phyloP scores from a whole-genome alignment of 2,329 filamentous ascomycete genomes.

The Aspergillus novofumigatus region DNA sequence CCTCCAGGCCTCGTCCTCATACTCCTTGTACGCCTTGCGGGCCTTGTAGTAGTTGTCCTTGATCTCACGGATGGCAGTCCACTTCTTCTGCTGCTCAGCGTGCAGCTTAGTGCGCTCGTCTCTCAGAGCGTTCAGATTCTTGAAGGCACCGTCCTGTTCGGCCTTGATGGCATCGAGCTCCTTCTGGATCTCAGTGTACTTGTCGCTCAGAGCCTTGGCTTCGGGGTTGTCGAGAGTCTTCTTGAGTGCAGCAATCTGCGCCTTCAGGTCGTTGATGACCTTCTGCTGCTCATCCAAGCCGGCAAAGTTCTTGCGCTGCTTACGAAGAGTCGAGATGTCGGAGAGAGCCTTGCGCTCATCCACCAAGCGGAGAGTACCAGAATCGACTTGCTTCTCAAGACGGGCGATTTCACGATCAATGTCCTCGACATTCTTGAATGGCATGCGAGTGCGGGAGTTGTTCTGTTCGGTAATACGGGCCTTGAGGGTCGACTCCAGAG shows the following conservation, averaged over 20 bases:
- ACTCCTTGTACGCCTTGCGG: slow-evolving; percentile 76
- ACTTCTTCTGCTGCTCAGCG: slow-evolving; percentile 83
- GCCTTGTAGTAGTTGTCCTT: slow-evolving; percentile 84
- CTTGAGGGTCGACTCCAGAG: slow-evolving; percentile 83
- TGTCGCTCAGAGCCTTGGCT: slow-evolving; percentile 78
- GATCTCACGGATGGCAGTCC: slow-evolving; percentile 71
- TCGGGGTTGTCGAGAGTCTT: slow-evolving; percentile 89
- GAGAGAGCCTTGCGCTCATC: slow-evolving; percentile 92
- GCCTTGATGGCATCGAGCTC: slow-evolving; percentile 88
- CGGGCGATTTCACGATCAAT: slow-evolving; percentile 76
- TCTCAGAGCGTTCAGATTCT: slow-evolving; percentile 76
- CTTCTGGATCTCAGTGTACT: slow-evolving; percentile 77
- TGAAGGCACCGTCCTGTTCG: slow-evolving; percentile 86
- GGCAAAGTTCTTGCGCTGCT: slow-evolving; percentile 86
- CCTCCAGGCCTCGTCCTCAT: slow-evolving; percentile 78
- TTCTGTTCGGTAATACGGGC: slow-evolving; percentile 83
- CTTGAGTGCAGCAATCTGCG: slow-evolving; percentile 82
- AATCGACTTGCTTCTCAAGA: slow-evolving; percentile 81
- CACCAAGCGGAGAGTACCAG: slow-evolving; percentile 88
- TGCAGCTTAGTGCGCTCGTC: slow-evolving; percentile 84
- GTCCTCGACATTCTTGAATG: slow-evolving; percentile 84
- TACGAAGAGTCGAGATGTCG: slow-evolving; percentile 78
- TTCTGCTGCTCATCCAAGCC: slow-evolving; percentile 82
- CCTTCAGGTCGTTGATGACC: slow-evolving; percentile 80
- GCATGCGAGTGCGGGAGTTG: slow-evolving; percentile 70